Evolutionary conservation across 768 basidiomycete genomes (phyloP).

Genomic region (Inosperma sp.): DNA sequence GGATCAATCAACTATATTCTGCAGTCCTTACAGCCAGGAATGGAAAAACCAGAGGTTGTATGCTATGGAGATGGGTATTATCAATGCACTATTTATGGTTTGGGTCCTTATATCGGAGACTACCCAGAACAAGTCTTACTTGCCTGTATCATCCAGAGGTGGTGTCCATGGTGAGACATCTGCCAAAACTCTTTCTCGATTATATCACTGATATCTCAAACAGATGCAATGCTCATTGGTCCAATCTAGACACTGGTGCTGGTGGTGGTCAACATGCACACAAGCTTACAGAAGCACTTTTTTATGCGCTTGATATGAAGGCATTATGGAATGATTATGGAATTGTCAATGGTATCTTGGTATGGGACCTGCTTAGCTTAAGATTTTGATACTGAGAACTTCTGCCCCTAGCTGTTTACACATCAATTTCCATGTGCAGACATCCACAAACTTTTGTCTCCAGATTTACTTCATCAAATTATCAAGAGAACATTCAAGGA

Average conservation of each 20-base stretch:
- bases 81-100: conserved; percentile 22
- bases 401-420: conserved; percentile 1
- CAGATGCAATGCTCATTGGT: conserved; percentile 9
- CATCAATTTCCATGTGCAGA: not conserved
- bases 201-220: not conserved
- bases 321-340: conserved; percentile 33
- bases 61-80: conserved; percentile 30
- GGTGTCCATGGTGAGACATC: conserved; percentile 23
- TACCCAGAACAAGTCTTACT: conserved; percentile 35
- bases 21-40: conserved; percentile 19
- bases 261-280: conserved; percentile 14
- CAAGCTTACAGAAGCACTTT: conserved; percentile 19
- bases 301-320: conserved; percentile 16
- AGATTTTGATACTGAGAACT: not conserved
- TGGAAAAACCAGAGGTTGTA: conserved; percentile 26
- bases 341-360: conserved; percentile 28
- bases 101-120: conserved; percentile 34
- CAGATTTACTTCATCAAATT: conserved; percentile 6
- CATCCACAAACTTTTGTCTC: conserved; percentile 1
- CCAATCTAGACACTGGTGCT: conserved; percentile 7
- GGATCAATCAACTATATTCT: conserved; percentile 22
- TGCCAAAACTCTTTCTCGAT: not conserved
- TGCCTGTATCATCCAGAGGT: conserved; percentile 30
- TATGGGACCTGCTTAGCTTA: conserved; percentile 13
- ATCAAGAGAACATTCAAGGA: conserved; percentile 8